Evolutionary conservation across 805 yeast genomes (phyloP).

Genomic region (Candida stauntonica): DNA sequence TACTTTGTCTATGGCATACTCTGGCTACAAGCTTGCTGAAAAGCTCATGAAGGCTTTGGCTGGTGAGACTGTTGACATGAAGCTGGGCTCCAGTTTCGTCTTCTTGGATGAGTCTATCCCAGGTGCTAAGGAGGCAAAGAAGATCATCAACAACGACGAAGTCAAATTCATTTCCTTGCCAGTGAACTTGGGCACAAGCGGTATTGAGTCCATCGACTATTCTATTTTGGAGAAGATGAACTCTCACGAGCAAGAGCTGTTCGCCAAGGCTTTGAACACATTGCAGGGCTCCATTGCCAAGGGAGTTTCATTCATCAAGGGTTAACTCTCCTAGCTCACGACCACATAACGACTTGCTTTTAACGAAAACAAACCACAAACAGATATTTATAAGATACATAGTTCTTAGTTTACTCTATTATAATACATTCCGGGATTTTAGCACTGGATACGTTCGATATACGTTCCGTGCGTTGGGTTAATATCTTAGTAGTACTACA

Average conservation of each 20-base stretch:
- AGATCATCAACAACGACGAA: conserved; percentile 9
- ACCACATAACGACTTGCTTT: too few species aligned
- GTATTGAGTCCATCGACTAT: conserved; percentile 22
- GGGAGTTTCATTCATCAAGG: conserved; percentile 26
- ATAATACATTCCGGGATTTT: too few species aligned
- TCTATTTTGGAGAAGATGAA: conserved; percentile 20
- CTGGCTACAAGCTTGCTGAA: conserved; percentile 73
- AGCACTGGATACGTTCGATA: too few species aligned
- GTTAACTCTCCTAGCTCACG: conserved; percentile 3
- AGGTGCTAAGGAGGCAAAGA: conserved; percentile 21
- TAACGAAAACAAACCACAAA: too few species aligned
- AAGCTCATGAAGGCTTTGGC: conserved; percentile 53
- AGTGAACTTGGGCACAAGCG: conserved; percentile 20
- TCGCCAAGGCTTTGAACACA: conserved; percentile 20
- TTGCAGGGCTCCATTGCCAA: conserved; percentile 22
- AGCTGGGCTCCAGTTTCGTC: conserved; percentile 39
- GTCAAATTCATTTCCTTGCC: conserved; percentile 25
- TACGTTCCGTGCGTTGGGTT: too few species aligned
- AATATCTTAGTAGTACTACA: too few species aligned
- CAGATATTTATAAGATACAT: too few species aligned
- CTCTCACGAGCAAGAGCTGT: conserved; percentile 21
- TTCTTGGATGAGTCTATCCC: conserved; percentile 44
- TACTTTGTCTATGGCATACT: conserved; percentile 82
- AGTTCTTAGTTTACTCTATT: too few species aligned
- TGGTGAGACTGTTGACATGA: too few species aligned